Evolutionary conservation across 352 stramenopile genomes (phyloP).

Genomic region (Globisporangium polare): DNA sequence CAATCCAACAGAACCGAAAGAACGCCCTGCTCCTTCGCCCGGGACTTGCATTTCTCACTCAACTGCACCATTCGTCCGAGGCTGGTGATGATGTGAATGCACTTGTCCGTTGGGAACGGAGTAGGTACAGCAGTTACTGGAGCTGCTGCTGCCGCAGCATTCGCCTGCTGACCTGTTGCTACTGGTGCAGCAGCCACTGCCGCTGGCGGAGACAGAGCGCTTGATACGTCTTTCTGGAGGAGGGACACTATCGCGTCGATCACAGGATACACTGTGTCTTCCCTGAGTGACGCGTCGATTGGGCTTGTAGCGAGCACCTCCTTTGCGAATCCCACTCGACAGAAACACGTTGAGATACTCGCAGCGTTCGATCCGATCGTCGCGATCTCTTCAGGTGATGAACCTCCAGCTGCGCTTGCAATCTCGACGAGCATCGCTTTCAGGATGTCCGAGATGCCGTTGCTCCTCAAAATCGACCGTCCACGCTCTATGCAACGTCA

Average conservation of each 20-base stretch:
- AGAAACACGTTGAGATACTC: conserved; percentile 31
- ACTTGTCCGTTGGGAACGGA: conserved; percentile 28
- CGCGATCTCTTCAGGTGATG: conserved; percentile 19
- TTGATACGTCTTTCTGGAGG: conserved; percentile 34
- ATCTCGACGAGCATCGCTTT: conserved; percentile 16
- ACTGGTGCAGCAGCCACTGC: conserved; percentile 13
- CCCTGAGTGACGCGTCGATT: conserved; percentile 1
- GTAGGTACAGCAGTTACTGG: conserved; percentile 18
- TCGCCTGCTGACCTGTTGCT: conserved; percentile 22
- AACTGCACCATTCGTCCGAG: conserved; percentile 49
- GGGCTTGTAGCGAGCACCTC: conserved; percentile 10
- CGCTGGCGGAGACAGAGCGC: conserved; percentile 14
- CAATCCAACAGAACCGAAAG: conserved; percentile 38
- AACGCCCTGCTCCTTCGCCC: conserved; percentile 31
- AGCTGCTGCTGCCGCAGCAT: conserved; percentile 15
- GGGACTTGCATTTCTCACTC: conserved; percentile 33
- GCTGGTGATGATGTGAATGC: conserved; percentile 31
- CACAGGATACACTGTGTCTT: conserved; percentile 15
- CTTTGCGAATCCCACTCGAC: conserved; percentile 34
- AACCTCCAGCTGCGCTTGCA: background rate
- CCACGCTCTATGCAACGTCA: conserved; percentile 15
- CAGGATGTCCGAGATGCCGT: conserved; percentile 3
- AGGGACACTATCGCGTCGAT: conserved; percentile 36
- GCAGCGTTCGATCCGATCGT: conserved; percentile 27
- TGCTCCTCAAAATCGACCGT: conserved; percentile 6